Evolutionary conservation across 2,329 filamentous ascomycete species (phyloP), one percentile per base, ranked within the genome.

Genomic region (Didymella arachidicola): DNA sequence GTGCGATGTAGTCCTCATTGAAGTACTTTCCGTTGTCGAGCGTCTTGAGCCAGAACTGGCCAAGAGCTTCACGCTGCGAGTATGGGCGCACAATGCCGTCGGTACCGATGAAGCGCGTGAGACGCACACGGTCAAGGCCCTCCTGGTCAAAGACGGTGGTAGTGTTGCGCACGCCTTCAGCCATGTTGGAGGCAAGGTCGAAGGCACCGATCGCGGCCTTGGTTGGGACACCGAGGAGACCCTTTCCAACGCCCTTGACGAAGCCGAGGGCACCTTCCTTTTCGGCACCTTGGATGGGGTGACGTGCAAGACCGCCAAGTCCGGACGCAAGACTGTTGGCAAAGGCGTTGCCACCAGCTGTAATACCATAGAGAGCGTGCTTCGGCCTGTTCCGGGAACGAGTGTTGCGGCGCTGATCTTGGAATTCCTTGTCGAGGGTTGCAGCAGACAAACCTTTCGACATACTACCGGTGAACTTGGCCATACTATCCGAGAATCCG

Each of bases 1-100:
- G 96, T 4, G 93, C 96, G 76, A 99, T 95, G 80, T 99, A 99
- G 74, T 92, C 86, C 78, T 99, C 95, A 79, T 96, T 90, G 85
- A 99, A 99, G 82, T 94, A 98, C 77, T 93, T 95, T 61, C 95
- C 95, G 65, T 97, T 95, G 79, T 99, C 95, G 11, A 96, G 88
- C 59, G 97, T 96, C 83, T 99, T 99, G 64, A 99, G 88, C 96
- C 95, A 99, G 82, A 92, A 97, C 77, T 99, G 95, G 0, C 95
- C 95, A 3, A 99, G 87, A 0, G 95, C 93, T 81, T 99, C 95
- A 45, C 95, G 91, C 74, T 96, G 91, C 55, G 89, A 93, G 82
- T 97, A 99, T 0, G 95, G 93, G 3, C 94, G 89, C 32, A 99
- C 93, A 60, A 99, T 91, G 39, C 95, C 95, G 75, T 99, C 94